Conservation (phyloP, 1,284 basidiomycete species). For the Ceratorhiza oryzae-sativae region DNA sequence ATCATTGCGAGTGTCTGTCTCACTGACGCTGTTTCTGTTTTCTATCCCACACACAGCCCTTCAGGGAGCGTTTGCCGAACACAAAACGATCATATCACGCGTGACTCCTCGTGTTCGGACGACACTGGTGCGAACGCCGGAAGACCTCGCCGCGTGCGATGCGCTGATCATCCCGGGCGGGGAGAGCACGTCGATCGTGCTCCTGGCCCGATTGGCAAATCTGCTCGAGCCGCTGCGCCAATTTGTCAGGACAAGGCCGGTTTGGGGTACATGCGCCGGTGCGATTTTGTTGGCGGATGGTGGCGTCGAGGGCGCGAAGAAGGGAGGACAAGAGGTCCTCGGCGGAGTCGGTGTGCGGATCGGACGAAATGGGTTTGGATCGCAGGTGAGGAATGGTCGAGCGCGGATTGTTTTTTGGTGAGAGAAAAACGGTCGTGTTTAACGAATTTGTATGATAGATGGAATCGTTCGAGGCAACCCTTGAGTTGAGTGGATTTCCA, state of each 20-base stretch:
- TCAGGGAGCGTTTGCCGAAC: slow-evolving; percentile 94
- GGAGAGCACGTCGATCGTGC: slow-evolving; percentile 94
- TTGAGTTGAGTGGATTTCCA: slow-evolving; percentile 71
- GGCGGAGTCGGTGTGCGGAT: slow-evolving; percentile 84
- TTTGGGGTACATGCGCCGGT: slow-evolving; percentile 98
- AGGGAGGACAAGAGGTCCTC: slow-evolving; percentile 86
- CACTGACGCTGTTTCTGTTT: background rate
- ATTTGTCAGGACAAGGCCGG: slow-evolving; percentile 72
- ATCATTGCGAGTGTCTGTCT: slow-evolving; percentile 10
- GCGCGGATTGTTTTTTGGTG: slow-evolving; percentile 22
- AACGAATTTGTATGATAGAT: slow-evolving; percentile 56
- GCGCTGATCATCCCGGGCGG: slow-evolving; percentile 93
- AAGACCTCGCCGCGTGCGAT: slow-evolving; percentile 79
- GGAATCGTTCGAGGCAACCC: slow-evolving; percentile 87
- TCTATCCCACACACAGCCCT: slow-evolving; percentile 63
- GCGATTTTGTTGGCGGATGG: slow-evolving; percentile 84
- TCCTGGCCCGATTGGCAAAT: slow-evolving; percentile 80
- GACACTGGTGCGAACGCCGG: slow-evolving; percentile 76
- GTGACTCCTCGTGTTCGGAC: slow-evolving; percentile 51
- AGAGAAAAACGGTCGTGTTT: background rate
- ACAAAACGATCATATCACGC: slow-evolving; percentile 73
- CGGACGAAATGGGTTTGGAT: slow-evolving; percentile 90
- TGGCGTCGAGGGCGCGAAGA: slow-evolving; percentile 78
- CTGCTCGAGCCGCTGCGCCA: slow-evolving; percentile 80
- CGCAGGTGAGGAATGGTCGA: slow-evolving; percentile 60